Base-by-base conservation (phyloP, 2,329 filamentous ascomycete species). In the Pseudodiploospora longispora region DNA sequence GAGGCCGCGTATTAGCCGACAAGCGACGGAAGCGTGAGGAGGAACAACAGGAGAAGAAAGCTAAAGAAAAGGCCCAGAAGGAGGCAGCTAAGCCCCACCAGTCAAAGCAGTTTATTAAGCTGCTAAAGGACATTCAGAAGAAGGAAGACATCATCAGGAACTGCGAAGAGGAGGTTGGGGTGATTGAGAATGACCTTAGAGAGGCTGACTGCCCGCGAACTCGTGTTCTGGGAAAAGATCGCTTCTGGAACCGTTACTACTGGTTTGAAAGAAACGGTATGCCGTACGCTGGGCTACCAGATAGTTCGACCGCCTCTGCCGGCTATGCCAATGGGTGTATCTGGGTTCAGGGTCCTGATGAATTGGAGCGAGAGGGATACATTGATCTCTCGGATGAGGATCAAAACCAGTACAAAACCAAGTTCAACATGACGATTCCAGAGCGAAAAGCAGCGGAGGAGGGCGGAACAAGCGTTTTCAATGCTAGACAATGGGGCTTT, bases 181-280 rank as follows among this genome's bases (percentile, higher is more conserved):
- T 84, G 30, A 79, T 95, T 41, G 91, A 97, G 55, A 90, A 94
- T 56, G 90, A 97, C 60, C 74, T 98, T 38, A 85, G 93, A 42
- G 91, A 97, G 65, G 89, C 90, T 35, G 87, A 96, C 63, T 95
- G 91, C 56, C 87, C 90, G 32, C 83, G 93, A 49, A 95, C 90
- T 12, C 83, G 87, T 50, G 82, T 91, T 12, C 74, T 98, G 28
- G 93, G 93, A 48, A 91, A 93, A 62, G 93, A 98, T 65, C 82
- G 93, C 37, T 98, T 95, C 72, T 95, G 91, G 82, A 97, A 98
- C 65, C 81, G 91, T 43, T 98, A 97, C 66, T 97, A 94, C 72
- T 98, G 93, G 91, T 96, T 97, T 62, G 93, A 98, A 66, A 84
- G 91, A 50, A 98, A 97, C 58, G 93, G 90, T 27, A 97, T 97